A percentile compares a stretch with the other conserved stretches of the same genome.
These are phyloP conservation scores for Cyberlindnera euphorbiiphila DNA, from an alignment of 805 yeast genomes.

Conservation along the genomic window DNA sequence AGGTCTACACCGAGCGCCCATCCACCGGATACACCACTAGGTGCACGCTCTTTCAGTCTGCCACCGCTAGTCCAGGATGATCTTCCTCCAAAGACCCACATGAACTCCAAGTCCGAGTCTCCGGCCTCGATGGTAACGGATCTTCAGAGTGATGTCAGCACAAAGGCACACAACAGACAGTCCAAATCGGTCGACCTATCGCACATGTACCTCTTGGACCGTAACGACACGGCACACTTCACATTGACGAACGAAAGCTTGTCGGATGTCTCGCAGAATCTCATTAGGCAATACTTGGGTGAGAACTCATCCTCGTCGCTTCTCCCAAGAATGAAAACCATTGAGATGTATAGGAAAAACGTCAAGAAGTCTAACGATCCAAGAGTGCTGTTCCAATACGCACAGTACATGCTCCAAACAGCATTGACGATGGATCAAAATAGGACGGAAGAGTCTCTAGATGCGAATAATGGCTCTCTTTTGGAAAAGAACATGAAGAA, in stretches of 20 bases:
- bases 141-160: background rate
- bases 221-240: constrained; percentile 31
- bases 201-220: constrained; percentile 35
- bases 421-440: constrained; percentile 56
- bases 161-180: constrained; percentile 21
- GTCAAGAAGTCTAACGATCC: constrained; percentile 86
- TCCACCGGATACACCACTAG: constrained; percentile 22
- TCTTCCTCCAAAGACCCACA: constrained; percentile 3
- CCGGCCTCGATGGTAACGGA: constrained; percentile 12
- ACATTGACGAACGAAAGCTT: constrained; percentile 38
- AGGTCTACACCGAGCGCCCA: constrained; percentile 11
- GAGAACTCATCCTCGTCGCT: constrained; percentile 42
- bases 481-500: constrained; percentile 41
- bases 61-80: constrained; percentile 13
- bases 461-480: constrained; percentile 1
- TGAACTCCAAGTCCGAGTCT: constrained; percentile 14
- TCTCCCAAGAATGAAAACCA: constrained; percentile 74
- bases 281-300: constrained; percentile 53
- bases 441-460: constrained; percentile 12
- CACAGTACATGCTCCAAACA: constrained; percentile 84
- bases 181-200: constrained; percentile 40
- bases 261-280: constrained; percentile 50
- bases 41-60: constrained; percentile 23
- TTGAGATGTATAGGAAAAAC: constrained; percentile 81
- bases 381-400: constrained; percentile 80